Base-by-base conservation (phyloP, 192 early-diverging fungal genomes). In the Phycomyces nitens region DNA sequence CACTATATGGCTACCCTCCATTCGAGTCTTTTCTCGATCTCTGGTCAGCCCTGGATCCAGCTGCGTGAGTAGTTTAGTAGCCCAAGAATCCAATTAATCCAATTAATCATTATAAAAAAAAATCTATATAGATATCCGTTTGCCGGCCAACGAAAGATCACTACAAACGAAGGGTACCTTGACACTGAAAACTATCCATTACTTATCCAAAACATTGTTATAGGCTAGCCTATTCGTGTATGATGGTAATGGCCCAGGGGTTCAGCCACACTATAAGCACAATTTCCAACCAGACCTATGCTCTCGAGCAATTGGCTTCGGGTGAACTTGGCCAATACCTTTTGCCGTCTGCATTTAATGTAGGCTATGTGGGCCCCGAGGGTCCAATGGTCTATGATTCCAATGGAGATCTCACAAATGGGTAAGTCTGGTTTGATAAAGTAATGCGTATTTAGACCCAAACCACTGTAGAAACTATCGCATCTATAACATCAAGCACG, bases 401-500 rank as follows among this genome's bases (percentile, higher is more conserved):
- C 2, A 66, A 67, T 39, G 80, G 80, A 16, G 80, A 82, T 56
- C 61, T 77, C 4, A 68, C 74, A 11, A 66, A 71, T n/a, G 75
- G 73, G 72, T 77, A 73, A 64, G 53, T 1, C 2, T 11, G 1
- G 7, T 26, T 14, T 0, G 16, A 24, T 53, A 53, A n/a, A n/a
- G n/a, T n/a, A n/a, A n/a, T n/a, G n/a, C n/a, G n/a, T n/a, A n/a
- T n/a, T n/a, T n/a, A n/a, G n/a, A n/a, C n/a, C n/a, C n/a, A n/a
- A n/a, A n/a, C n/a, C n/a, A n/a, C n/a, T n/a, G n/a, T n/a, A 80
- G 79, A n/a, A 82, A 79, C 40, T 82, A 79, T 54, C 65, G 69
- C 27, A 50, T 81, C 0, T 70, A 69, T 53, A 79, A 79, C 63
- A 57, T 75, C 9, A 77, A 82, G 43, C 61, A 71, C 22, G 74